A percentile compares a stretch with the other conserved stretches of the same genome.
Evolutionary conservation across 495 filamentous ascomycete species (phyloP).

Genomic region (Trichoderma reesei): DNA sequence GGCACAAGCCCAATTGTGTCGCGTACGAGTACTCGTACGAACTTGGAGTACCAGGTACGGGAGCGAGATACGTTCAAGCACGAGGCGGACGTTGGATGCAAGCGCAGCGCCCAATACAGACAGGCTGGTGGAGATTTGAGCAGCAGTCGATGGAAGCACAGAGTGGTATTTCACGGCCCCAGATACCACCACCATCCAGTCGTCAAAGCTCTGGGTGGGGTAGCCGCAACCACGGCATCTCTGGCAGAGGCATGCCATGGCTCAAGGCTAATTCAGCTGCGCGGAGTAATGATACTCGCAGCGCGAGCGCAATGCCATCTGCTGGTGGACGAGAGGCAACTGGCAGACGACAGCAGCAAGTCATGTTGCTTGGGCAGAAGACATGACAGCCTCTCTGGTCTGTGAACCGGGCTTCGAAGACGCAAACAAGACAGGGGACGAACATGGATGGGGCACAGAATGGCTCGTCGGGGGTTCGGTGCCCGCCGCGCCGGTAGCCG

Average conservation of each 20-base stretch:
- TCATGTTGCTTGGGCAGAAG: neutral
- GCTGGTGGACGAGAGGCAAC: neutral
- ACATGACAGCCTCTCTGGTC: neutral
- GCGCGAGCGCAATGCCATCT: neutral
- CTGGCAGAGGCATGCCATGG: neutral
- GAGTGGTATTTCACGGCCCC: neutral
- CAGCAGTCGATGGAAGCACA: neutral
- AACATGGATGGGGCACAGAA: neutral
- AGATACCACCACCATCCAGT: neutral
- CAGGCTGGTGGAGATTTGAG: neutral
- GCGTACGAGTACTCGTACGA: neutral
- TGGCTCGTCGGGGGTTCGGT: neutral
- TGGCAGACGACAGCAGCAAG: neutral
- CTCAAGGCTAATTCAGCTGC: neutral
- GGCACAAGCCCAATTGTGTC: neutral
- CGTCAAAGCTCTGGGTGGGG: neutral
- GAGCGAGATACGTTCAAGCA: no score
- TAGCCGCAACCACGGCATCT: neutral
- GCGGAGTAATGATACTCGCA: neutral
- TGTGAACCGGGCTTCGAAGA: neutral
- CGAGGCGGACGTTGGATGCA: no score
- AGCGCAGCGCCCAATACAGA: neutral
- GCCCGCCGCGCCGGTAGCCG: conserved; percentile 7
- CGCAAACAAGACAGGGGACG: neutral
- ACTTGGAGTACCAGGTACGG: neutral